These are phyloP conservation scores for Ramularia collo-cygni DNA, from an alignment of 2,329 filamentous ascomycete genomes.

Conservation along the genomic window DNA sequence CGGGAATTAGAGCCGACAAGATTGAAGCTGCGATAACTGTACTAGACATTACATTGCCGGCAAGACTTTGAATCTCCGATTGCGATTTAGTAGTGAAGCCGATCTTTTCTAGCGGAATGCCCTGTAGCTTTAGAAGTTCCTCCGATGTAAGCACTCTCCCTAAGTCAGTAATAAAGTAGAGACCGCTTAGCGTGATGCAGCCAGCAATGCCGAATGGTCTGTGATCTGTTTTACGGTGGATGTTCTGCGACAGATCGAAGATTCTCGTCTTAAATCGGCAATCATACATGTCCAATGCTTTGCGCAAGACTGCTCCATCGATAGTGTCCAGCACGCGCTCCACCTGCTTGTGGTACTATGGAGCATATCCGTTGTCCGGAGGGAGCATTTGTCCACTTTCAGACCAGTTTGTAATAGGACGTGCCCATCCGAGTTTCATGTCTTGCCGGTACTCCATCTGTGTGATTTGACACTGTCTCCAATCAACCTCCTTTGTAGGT, in stretches of 20 bases:
- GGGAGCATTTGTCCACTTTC: slow-evolving; percentile 47
- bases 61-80: slow-evolving; percentile 58
- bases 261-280: slow-evolving; percentile 49
- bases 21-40: slow-evolving; percentile 63
- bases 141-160: slow-evolving; percentile 55
- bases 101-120: slow-evolving; percentile 57
- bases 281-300: slow-evolving; percentile 46
- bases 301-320: slow-evolving; percentile 51
- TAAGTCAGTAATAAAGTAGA: slow-evolving; percentile 54
- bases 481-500: slow-evolving; percentile 35
- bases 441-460: slow-evolving; percentile 51
- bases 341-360: slow-evolving; percentile 46
- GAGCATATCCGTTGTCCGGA: slow-evolving; percentile 50
- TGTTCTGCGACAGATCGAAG: slow-evolving; percentile 65
- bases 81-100: slow-evolving; percentile 55
- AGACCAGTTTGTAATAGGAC: slow-evolving; percentile 55
- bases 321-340: slow-evolving; percentile 59
- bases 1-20: slow-evolving; percentile 51
- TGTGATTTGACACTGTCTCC: slow-evolving; percentile 52
- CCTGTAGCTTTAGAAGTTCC: slow-evolving; percentile 61
- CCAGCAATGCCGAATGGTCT: slow-evolving; percentile 51
- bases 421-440: slow-evolving; percentile 45
- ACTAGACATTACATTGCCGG: slow-evolving; percentile 73
- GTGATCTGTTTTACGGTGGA: slow-evolving; percentile 52
- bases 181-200: slow-evolving; percentile 62